Conservation (phyloP, 352 stramenopile species). For the Phytophthora pisi region DNA sequence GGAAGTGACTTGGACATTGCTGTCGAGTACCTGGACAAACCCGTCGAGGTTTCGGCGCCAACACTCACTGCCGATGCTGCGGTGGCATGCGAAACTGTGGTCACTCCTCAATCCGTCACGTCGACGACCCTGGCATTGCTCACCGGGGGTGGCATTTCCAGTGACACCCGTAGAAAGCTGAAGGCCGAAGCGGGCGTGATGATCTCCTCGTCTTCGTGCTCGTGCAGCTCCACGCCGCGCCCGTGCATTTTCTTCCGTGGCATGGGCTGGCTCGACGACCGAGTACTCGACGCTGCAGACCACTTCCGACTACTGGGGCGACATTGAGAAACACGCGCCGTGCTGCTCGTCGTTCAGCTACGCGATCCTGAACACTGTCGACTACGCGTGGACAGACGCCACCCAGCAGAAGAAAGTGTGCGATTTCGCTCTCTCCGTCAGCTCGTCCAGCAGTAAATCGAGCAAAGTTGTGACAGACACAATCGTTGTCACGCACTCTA, state of each 20-base stretch:
- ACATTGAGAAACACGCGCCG: constrained; percentile 25
- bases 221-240: constrained; percentile 12
- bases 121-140: constrained; percentile 18
- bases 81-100: constrained; percentile 16
- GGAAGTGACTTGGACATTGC: constrained; percentile 17
- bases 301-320: constrained; percentile 28
- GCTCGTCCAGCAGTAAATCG: constrained; percentile 14
- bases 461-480: constrained; percentile 24
- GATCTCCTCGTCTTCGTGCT: constrained; percentile 21
- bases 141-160: constrained; percentile 6
- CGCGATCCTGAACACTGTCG: constrained; percentile 30
- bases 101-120: constrained; percentile 8
- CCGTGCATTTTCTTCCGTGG: constrained; percentile 43
- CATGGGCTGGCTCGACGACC: constrained; percentile 15
- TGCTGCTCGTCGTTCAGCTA: constrained; percentile 38
- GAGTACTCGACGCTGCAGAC: constrained; percentile 17
- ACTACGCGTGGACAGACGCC: constrained; percentile 28
- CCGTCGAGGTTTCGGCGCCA: constrained; percentile 13
- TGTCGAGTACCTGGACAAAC: constrained; percentile 8
- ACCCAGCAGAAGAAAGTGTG: constrained; percentile 33
- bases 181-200: constrained; percentile 5
- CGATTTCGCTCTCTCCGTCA: constrained; percentile 24
- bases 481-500: constrained; percentile 43
- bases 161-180: constrained; percentile 1
- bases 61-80: constrained; percentile 2